Conservation (phyloP, 2,329 filamentous ascomycete genomes). For the Triangularia setosa region DNA sequence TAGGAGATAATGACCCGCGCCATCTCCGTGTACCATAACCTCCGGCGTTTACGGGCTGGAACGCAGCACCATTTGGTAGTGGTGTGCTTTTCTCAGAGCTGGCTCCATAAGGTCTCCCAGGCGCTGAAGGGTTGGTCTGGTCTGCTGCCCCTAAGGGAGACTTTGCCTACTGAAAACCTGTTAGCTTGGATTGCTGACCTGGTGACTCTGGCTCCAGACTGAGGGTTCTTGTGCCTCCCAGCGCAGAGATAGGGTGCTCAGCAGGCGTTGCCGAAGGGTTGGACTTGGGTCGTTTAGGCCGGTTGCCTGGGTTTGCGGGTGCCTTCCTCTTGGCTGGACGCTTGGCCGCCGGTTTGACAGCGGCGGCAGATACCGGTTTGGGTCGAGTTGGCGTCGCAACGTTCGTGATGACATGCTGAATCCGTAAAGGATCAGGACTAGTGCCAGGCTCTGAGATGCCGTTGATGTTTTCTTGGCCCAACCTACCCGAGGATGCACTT, state of each 20-base stretch:
- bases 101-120: neutral
- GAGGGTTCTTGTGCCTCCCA: neutral
- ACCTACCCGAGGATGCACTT: slow-evolving; percentile 4
- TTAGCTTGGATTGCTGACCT: neutral
- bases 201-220: neutral
- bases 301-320: neutral
- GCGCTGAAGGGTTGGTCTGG: neutral
- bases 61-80: neutral
- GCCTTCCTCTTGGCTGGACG: neutral
- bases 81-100: neutral
- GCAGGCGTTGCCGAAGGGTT: neutral
- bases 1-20: neutral
- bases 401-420: neutral
- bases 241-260: neutral
- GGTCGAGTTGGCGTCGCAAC: neutral
- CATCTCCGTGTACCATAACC: slow-evolving; percentile 15
- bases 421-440: neutral
- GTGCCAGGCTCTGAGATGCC: neutral
- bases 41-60: slow-evolving; percentile 5
- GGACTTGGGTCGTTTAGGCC: neutral
- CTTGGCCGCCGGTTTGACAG: neutral
- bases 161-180: neutral
- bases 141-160: neutral
- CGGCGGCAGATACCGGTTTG: neutral
- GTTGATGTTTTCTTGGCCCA: neutral